These are phyloP conservation scores for Punica granatum DNA, from an alignment of 345 rosid species.

Conservation along the genomic window DNA sequence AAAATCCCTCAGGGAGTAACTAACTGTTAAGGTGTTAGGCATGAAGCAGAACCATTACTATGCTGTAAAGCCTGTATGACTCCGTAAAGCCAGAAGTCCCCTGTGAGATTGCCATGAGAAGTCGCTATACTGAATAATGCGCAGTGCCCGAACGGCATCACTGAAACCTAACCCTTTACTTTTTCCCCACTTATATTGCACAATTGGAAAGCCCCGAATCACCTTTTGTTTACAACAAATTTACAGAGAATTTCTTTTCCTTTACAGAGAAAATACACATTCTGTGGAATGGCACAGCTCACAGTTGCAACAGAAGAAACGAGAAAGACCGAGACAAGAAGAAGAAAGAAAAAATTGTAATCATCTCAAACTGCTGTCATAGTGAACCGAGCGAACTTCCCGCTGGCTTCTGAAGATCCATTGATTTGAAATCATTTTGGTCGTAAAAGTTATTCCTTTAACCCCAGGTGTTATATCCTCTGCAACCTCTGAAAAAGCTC, in stretches of 20 bases:
- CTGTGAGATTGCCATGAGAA: too few relatives aligned
- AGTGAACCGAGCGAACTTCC: neutral
- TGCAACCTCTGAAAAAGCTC: neutral
- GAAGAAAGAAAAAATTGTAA: neutral
- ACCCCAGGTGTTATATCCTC: neutral
- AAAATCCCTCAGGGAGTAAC: too few relatives aligned
- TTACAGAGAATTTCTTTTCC: neutral
- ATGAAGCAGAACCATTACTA: too few relatives aligned
- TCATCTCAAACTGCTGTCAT: neutral
- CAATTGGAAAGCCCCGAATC: constrained; percentile 5
- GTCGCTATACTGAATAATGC: too few relatives aligned
- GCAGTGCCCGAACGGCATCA: too few relatives aligned
- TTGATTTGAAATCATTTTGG: neutral
- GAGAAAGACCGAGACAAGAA: neutral
- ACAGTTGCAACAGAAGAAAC: neutral
- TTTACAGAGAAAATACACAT: neutral
- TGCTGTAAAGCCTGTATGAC: too few relatives aligned
- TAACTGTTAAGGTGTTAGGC: too few relatives aligned
- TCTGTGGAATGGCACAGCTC: neutral
- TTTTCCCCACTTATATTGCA: neutral
- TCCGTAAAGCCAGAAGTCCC: too few relatives aligned
- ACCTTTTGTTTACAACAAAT: neutral
- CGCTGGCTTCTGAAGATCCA: neutral
- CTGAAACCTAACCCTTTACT: neutral
- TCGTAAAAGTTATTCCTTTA: neutral